Percentiles rank a stretch among this genome's conserved stretches.
phyloP scores from a whole-genome alignment of 768 basidiomycete species.

The Lactarius hengduanensis region DNA sequence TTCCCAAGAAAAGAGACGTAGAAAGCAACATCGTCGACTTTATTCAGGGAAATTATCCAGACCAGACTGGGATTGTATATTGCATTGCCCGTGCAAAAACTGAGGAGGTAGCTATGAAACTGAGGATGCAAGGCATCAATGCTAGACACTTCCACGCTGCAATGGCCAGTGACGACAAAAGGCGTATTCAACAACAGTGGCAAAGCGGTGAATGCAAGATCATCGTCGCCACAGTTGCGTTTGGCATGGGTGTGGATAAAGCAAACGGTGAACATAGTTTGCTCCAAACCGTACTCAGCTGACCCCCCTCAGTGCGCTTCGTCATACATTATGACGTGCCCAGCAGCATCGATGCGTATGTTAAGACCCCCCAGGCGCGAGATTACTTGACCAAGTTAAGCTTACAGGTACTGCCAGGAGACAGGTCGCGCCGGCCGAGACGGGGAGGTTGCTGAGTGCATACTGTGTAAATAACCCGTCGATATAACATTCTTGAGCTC shows the following conservation, averaged over 20 bases:
- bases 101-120: conserved; percentile 72
- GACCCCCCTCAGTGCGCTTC: conserved; percentile 62
- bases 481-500: background rate
- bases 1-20: conserved; percentile 46
- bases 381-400: conserved; percentile 17
- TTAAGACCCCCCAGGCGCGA: conserved; percentile 6
- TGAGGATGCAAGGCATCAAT: conserved; percentile 57
- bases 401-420: conserved; percentile 82
- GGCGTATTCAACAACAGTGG: conserved; percentile 68
- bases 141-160: conserved; percentile 88
- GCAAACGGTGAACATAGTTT: conserved; percentile 52
- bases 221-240: conserved; percentile 94
- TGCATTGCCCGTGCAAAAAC: conserved; percentile 69
- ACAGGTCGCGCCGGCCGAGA: conserved; percentile 97
- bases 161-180: conserved; percentile 61
- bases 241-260: conserved; percentile 98
- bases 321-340: conserved; percentile 89
- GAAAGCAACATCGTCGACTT: conserved; percentile 64
- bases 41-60: conserved; percentile 56
- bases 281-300: background rate
- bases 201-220: conserved; percentile 66
- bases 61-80: conserved; percentile 82
- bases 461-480: conserved; percentile 62
- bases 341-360: conserved; percentile 78
- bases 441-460: conserved; percentile 76